phyloP scores from a whole-genome alignment of 78 protist species.

The Monosiga brevicollis region DNA sequence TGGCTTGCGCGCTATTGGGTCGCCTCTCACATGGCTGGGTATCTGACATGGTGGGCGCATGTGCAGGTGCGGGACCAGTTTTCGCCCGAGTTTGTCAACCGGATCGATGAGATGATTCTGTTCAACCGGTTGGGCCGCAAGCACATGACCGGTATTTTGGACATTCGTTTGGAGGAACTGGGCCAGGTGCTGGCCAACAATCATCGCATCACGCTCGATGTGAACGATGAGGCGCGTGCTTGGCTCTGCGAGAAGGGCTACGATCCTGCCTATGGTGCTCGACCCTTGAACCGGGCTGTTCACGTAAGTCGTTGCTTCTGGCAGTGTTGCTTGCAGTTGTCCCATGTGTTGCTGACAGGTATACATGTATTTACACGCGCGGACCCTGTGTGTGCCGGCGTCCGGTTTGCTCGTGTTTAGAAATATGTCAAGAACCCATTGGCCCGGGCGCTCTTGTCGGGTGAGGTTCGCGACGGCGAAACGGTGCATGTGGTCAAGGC shows the following conservation, averaged over 20 bases:
- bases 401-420: no score
- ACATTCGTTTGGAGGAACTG: neutral
- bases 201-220: slow-evolving; percentile 1
- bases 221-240: neutral
- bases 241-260: neutral
- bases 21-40: no score
- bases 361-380: no score
- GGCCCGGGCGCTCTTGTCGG: slow-evolving; percentile 22
- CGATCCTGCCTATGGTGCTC: slow-evolving; percentile 82
- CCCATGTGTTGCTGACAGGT: no score
- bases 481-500: no score
- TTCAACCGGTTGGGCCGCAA: slow-evolving; percentile 57
- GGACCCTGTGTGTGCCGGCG: no score
- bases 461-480: no score
- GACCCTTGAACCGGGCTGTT: slow-evolving; percentile 89
- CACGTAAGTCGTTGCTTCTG: no score
- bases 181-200: neutral
- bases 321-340: no score
- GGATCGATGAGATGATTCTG: slow-evolving; percentile 87
- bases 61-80: slow-evolving; percentile 49
- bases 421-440: slow-evolving; percentile 68
- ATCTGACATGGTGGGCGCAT: no score
- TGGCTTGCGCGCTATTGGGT: no score
- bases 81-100: slow-evolving; percentile 94
- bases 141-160: slow-evolving; percentile 18